Conservation (phyloP, 1,139 yeast species). For the Debaryomyces fabryi region DNA sequence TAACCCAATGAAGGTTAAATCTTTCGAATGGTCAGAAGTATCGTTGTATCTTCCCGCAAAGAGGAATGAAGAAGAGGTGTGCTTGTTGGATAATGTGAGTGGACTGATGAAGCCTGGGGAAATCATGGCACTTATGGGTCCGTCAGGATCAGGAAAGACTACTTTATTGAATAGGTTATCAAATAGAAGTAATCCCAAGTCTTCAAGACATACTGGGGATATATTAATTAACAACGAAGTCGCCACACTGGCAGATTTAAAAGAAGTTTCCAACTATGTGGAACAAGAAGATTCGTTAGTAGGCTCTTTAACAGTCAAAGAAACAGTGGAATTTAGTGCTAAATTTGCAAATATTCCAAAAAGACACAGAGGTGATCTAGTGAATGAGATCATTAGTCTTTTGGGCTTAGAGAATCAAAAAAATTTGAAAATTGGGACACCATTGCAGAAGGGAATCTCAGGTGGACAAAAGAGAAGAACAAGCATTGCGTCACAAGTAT, state of each 20-base stretch:
- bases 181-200: constrained; percentile 17
- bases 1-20: neutral
- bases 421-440: constrained; percentile 24
- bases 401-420: constrained; percentile 24
- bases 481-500: constrained; percentile 75
- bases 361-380: constrained; percentile 17
- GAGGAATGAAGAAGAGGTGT: neutral
- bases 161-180: constrained; percentile 24
- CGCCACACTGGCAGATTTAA: constrained; percentile 12
- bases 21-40: constrained; percentile 1
- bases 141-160: constrained; percentile 29
- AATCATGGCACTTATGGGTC: constrained; percentile 30
- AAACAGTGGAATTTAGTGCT: constrained; percentile 26
- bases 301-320: constrained; percentile 27
- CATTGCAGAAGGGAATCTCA: constrained; percentile 64
- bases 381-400: constrained; percentile 19
- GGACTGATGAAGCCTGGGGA: constrained; percentile 29
- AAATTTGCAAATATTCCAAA: constrained; percentile 20
- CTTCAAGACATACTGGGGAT: constrained; percentile 13
- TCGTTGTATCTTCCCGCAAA: constrained; percentile 1
- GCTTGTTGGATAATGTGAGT: constrained; percentile 20
- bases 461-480: constrained; percentile 88
- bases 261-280: constrained; percentile 20
- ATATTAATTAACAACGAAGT: constrained; percentile 14
- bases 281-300: constrained; percentile 31